phyloP scores from a whole-genome alignment of 352 stramenopile genomes.

The Phytopythium oedochilum region DNA sequence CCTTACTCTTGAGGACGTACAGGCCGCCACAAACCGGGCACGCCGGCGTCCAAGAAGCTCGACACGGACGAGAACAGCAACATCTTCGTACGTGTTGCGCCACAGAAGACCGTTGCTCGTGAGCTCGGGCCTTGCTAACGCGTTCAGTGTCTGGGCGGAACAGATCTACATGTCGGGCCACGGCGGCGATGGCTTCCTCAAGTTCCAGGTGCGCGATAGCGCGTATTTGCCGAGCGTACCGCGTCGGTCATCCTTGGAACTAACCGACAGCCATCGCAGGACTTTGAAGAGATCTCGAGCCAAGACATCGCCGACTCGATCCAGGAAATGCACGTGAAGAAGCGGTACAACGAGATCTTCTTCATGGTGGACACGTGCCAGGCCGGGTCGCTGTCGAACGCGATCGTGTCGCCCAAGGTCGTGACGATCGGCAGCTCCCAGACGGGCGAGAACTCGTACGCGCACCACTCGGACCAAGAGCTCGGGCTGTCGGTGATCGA shows the following conservation, averaged over 20 bases:
- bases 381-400: constrained; percentile 89
- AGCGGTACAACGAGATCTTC: constrained; percentile 94
- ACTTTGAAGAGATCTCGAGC: constrained; percentile 95
- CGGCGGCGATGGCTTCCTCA: constrained; percentile 96
- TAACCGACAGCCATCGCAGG: constrained; percentile 21
- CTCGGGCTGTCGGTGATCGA: constrained; percentile 86
- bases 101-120: too few species aligned
- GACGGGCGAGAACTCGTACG: constrained; percentile 94
- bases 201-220: constrained; percentile 91
- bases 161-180: constrained; percentile 93
- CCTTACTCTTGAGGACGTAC: neutral
- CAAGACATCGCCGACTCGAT: constrained; percentile 92
- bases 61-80: constrained; percentile 88
- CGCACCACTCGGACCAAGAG: constrained; percentile 86
- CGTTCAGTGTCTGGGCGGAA: neutral
- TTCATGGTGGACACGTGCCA: constrained; percentile 99
- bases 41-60: constrained; percentile 85
- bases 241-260: neutral
- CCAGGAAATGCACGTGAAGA: constrained; percentile 93
- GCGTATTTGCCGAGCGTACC: neutral
- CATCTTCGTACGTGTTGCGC: constrained; percentile 69
- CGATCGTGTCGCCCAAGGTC: constrained; percentile 87
- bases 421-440: constrained; percentile 91
- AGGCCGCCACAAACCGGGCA: constrained; percentile 87
- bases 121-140: constrained; percentile 1